These are phyloP conservation scores for Apiotrichum gracile DNA, from an alignment of 1,284 basidiomycete species.

Conservation along the genomic window DNA sequence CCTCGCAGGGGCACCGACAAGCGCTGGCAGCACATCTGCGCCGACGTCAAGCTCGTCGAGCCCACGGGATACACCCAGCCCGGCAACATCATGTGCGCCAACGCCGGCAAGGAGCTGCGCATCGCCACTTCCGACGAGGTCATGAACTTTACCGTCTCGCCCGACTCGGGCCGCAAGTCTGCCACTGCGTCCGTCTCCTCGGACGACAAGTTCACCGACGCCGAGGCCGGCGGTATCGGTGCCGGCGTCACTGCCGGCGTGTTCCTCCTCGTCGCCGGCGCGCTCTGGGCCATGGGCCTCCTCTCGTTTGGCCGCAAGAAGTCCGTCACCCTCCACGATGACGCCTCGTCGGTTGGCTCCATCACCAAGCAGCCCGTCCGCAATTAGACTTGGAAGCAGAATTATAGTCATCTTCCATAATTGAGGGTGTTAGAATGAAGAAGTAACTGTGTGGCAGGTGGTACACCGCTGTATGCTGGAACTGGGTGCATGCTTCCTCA, in stretches of 20 bases:
- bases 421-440: too few relatives aligned
- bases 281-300: slow-evolving; percentile 7
- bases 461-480: too few relatives aligned
- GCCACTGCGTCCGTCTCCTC: neutral
- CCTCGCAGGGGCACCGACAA: slow-evolving; percentile 6
- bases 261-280: slow-evolving; percentile 3
- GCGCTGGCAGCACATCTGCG: slow-evolving; percentile 23
- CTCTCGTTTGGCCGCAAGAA: slow-evolving; percentile 4
- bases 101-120: neutral
- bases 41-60: slow-evolving; percentile 27
- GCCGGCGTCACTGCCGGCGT: slow-evolving; percentile 9
- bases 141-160: slow-evolving; percentile 5
- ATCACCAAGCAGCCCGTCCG: too few relatives aligned
- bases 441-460: too few relatives aligned
- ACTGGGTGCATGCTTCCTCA: too few relatives aligned
- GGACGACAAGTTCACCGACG: neutral
- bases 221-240: slow-evolving; percentile 12
- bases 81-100: slow-evolving; percentile 7
- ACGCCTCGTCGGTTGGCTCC: neutral
- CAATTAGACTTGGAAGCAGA: too few relatives aligned
- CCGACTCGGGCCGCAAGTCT: neutral
- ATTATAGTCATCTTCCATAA: too few relatives aligned
- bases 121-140: neutral
- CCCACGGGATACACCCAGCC: slow-evolving; percentile 9
- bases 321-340: neutral